Evolutionary conservation across 345 rosid species (phyloP).

Genomic region (Lepidium aucheri): DNA sequence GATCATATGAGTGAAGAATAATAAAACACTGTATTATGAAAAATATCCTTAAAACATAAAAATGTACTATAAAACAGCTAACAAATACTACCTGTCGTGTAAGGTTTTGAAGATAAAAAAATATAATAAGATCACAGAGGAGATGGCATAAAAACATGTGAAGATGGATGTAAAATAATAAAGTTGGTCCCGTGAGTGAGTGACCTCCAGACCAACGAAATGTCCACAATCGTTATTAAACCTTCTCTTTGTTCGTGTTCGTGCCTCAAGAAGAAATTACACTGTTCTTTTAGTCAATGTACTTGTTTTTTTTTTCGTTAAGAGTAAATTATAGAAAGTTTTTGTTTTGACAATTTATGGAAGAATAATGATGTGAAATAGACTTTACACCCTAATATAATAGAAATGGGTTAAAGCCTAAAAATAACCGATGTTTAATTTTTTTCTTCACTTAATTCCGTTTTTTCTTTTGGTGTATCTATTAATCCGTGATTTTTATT

Average conservation of each 20-base stretch:
- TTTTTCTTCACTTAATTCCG: too few species aligned
- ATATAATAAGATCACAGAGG: neutral
- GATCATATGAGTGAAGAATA: neutral
- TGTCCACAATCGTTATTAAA: neutral
- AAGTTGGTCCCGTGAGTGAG: conserved; percentile 10
- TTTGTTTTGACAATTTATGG: neutral
- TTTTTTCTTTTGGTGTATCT: too few species aligned
- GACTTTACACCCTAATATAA: neutral
- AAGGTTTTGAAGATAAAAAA: neutral
- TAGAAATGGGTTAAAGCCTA: neutral
- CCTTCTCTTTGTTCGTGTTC: conserved; percentile 3
- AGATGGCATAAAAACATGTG: conserved; percentile 19
- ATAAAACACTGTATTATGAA: neutral
- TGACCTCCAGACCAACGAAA: conserved; percentile 23
- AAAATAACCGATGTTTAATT: too few species aligned
- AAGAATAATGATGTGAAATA: neutral
- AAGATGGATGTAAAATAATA: conserved; percentile 13
- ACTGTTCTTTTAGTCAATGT: neutral
- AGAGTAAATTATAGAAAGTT: neutral
- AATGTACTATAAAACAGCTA: neutral
- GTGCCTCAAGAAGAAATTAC: neutral
- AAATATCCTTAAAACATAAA: neutral
- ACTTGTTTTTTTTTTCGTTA: neutral
- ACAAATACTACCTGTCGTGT: neutral
- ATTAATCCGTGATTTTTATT: too few species aligned